phyloP scores from a whole-genome alignment of 2,329 filamentous ascomycete species.

The Penicillium sp. region DNA sequence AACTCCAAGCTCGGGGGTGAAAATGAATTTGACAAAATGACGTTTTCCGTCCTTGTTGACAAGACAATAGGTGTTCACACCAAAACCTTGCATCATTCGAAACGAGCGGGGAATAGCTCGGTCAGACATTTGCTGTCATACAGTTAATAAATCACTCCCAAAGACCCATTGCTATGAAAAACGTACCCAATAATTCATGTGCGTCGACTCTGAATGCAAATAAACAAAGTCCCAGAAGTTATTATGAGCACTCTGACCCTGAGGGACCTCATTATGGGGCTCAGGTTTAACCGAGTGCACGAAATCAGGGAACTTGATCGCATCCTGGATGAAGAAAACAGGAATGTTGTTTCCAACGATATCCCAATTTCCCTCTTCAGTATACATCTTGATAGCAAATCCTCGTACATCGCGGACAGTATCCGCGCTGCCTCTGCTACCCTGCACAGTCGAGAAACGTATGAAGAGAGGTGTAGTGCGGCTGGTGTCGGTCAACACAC shows the following conservation, averaged over 20 bases:
- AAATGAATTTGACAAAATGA: constrained; percentile 38
- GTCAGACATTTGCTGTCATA: constrained; percentile 36
- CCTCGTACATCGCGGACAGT: constrained; percentile 81
- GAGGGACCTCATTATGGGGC: constrained; percentile 43
- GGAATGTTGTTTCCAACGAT: constrained; percentile 45
- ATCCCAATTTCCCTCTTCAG: constrained; percentile 71
- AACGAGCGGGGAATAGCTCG: constrained; percentile 36
- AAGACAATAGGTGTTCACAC: constrained; percentile 37
- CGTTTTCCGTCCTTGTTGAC: constrained; percentile 35
- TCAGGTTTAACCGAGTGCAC: constrained; percentile 44
- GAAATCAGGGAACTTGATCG: constrained; percentile 43
- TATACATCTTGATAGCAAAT: constrained; percentile 77
- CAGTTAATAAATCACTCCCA: neutral
- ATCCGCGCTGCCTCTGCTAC: constrained; percentile 73
- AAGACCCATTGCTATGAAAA: too few species aligned
- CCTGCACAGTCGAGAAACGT: constrained; percentile 76
- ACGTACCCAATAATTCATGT: constrained; percentile 35
- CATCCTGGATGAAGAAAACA: constrained; percentile 45
- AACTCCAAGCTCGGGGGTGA: constrained; percentile 35
- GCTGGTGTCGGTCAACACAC: constrained; percentile 66
- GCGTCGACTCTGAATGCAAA: constrained; percentile 33
- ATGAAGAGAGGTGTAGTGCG: constrained; percentile 65
- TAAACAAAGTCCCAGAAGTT: constrained; percentile 54
- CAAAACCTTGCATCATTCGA: constrained; percentile 41
- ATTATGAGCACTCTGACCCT: constrained; percentile 50